A percentile compares a stretch with the other conserved stretches of the same genome.
phyloP scores from a whole-genome alignment of 106 monocot species.

The Chionographis japonica region DNA sequence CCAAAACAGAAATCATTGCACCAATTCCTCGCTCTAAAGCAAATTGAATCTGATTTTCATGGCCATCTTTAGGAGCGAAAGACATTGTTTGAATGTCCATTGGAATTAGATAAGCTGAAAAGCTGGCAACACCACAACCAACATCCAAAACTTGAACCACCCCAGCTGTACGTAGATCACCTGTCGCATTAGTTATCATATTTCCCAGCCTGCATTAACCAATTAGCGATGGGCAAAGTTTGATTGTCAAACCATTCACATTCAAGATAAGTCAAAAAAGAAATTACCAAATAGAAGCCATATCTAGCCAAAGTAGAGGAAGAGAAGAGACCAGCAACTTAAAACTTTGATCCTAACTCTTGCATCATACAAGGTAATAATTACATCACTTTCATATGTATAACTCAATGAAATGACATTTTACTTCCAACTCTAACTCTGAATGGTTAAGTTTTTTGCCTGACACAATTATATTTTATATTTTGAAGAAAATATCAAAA shows the following conservation, averaged over 20 bases:
- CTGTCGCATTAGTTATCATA: constrained; percentile 80
- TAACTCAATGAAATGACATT: no score
- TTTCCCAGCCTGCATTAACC: constrained; percentile 73
- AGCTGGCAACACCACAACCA: constrained; percentile 80
- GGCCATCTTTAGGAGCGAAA: constrained; percentile 80
- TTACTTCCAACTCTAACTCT: no score
- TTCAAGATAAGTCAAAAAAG: not conserved
- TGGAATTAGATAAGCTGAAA: constrained; percentile 67
- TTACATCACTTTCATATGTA: no score
- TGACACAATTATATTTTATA: no score
- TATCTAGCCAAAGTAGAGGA: no score
- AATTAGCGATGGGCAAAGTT: constrained; percentile 2
- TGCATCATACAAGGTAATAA: no score
- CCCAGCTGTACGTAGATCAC: constrained; percentile 79
- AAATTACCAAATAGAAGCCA: not conserved
- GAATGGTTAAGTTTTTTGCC: no score
- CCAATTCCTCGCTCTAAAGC: constrained; percentile 71
- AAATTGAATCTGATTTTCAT: constrained; percentile 89
- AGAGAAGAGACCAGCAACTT: no score
- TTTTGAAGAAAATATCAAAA: no score
- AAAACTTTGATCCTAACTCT: no score
- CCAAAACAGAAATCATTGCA: constrained; percentile 80
- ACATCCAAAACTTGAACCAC: constrained; percentile 91
- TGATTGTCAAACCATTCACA: not conserved
- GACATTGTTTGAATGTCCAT: constrained; percentile 75